A percentile compares a stretch with the other conserved stretches of the same genome.
These are phyloP conservation scores for Trichophyton equinum DNA, from an alignment of 2,329 filamentous ascomycete species.

Conservation along the genomic window DNA sequence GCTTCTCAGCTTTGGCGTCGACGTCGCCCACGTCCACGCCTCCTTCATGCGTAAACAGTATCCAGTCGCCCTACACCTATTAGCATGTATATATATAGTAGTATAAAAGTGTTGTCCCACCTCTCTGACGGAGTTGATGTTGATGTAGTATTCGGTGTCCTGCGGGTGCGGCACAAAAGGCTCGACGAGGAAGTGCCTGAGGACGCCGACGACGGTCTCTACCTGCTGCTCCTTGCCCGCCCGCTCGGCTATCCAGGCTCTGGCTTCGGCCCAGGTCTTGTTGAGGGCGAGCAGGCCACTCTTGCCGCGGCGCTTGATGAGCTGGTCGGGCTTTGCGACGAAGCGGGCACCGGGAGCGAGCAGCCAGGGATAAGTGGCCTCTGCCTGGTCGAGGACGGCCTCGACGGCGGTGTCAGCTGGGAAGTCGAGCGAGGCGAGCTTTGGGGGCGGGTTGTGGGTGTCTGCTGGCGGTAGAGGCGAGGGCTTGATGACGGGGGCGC, in stretches of 20 bases:
- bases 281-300: slow-evolving; percentile 91
- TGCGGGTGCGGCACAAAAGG: slow-evolving; percentile 93
- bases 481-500: slow-evolving; percentile 93
- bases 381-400: slow-evolving; percentile 83
- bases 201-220: slow-evolving; percentile 74
- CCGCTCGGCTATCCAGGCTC: slow-evolving; percentile 83
- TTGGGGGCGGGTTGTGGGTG: slow-evolving; percentile 85
- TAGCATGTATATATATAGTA: no score
- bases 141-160: slow-evolving; percentile 98
- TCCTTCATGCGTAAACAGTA: slow-evolving; percentile 98
- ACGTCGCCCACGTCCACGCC: slow-evolving; percentile 99
- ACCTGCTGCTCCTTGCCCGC: slow-evolving; percentile 88
- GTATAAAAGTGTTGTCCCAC: slow-evolving; percentile 23
- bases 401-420: slow-evolving; percentile 73
- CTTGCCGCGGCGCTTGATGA: slow-evolving; percentile 99
- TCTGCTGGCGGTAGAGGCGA: slow-evolving; percentile 73
- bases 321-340: slow-evolving; percentile 97
- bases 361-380: slow-evolving; percentile 94
- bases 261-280: slow-evolving; percentile 91
- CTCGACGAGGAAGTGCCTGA: slow-evolving; percentile 95
- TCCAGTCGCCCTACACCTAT: slow-evolving; percentile 75
- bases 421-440: slow-evolving; percentile 86
- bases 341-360: slow-evolving; percentile 74
- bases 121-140: slow-evolving; percentile 99
- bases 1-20: slow-evolving; percentile 96